phyloP scores from a whole-genome alignment of 352 stramenopile genomes.

The Aphanomyces cochlioides region DNA sequence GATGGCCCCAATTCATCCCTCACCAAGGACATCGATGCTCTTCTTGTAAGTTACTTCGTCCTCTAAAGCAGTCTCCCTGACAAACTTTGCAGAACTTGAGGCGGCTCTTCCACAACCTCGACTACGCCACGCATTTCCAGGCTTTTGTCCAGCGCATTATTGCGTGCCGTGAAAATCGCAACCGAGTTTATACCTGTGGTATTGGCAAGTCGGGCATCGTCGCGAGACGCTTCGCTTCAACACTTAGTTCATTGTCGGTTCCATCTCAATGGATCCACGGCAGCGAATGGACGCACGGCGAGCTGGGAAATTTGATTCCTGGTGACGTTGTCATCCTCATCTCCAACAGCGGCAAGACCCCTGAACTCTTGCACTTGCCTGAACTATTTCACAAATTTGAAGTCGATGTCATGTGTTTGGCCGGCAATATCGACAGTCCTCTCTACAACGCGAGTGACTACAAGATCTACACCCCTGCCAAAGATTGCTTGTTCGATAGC shows the following conservation, averaged over 20 bases:
- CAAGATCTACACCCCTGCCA: constrained; percentile 44
- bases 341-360: constrained; percentile 67
- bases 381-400: constrained; percentile 40
- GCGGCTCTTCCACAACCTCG: constrained; percentile 24
- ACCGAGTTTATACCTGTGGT: constrained; percentile 60
- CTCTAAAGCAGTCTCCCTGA: neutral
- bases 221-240: constrained; percentile 61
- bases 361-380: constrained; percentile 56
- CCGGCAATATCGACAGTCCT: constrained; percentile 40
- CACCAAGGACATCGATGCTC: constrained; percentile 20
- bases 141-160: constrained; percentile 38
- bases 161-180: constrained; percentile 45
- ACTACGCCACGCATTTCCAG: constrained; percentile 36
- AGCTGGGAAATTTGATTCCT: constrained; percentile 59
- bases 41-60: constrained; percentile 8
- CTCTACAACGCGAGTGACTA: constrained; percentile 43
- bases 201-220: constrained; percentile 82
- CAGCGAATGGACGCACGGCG: constrained; percentile 73
- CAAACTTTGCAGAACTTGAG: constrained; percentile 21
- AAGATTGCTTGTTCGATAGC: constrained; percentile 42
- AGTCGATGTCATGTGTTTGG: constrained; percentile 49
- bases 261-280: constrained; percentile 74
- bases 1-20: constrained; percentile 28
- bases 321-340: constrained; percentile 68
- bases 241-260: constrained; percentile 65